Evolutionary conservation across 495 filamentous ascomycete species (phyloP).

Genomic region (Penicillium arizonense): DNA sequence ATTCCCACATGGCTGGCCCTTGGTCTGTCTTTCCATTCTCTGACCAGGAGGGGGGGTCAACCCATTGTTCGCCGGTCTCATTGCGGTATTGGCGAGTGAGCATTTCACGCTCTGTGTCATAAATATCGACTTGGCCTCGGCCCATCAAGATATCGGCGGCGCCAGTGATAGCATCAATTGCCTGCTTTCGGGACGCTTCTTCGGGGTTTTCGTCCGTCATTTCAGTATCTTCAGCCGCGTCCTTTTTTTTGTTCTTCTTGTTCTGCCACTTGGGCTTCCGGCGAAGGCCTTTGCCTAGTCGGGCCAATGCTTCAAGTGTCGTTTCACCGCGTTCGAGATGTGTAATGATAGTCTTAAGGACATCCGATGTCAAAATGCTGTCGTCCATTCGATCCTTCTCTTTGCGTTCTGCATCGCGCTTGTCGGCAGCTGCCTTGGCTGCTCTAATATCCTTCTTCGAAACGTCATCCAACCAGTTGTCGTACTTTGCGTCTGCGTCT

Average conservation of each 20-base stretch:
- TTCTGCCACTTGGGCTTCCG: slow-evolving; percentile 62
- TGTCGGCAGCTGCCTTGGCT: slow-evolving; percentile 84
- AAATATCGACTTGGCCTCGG: slow-evolving; percentile 80
- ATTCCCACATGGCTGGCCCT: slow-evolving; percentile 73
- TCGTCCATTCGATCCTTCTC: slow-evolving; percentile 71
- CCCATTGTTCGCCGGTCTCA: slow-evolving; percentile 91
- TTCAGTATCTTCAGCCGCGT: slow-evolving; percentile 47
- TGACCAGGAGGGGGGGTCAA: slow-evolving; percentile 51
- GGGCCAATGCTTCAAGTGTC: slow-evolving; percentile 79
- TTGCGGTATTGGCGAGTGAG: slow-evolving; percentile 77
- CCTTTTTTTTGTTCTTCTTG: slow-evolving; percentile 57
- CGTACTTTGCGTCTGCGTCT: slow-evolving; percentile 88
- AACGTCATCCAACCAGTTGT: slow-evolving; percentile 87
- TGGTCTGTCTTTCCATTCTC: slow-evolving; percentile 24
- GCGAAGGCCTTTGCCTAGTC: slow-evolving; percentile 68
- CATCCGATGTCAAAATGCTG: slow-evolving; percentile 67
- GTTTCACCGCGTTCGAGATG: slow-evolving; percentile 82
- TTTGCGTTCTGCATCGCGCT: slow-evolving; percentile 72
- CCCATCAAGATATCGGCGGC: slow-evolving; percentile 83
- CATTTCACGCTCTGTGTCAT: slow-evolving; percentile 83
- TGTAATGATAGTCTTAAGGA: slow-evolving; percentile 67
- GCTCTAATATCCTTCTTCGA: slow-evolving; percentile 90
- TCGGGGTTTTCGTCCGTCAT: slow-evolving; percentile 81
- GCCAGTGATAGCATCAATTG: slow-evolving; percentile 80
- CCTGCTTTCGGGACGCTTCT: slow-evolving; percentile 64